These are phyloP conservation scores for Lichenothelia convexa DNA, from an alignment of 495 filamentous ascomycete genomes.

Conservation along the genomic window DNA sequence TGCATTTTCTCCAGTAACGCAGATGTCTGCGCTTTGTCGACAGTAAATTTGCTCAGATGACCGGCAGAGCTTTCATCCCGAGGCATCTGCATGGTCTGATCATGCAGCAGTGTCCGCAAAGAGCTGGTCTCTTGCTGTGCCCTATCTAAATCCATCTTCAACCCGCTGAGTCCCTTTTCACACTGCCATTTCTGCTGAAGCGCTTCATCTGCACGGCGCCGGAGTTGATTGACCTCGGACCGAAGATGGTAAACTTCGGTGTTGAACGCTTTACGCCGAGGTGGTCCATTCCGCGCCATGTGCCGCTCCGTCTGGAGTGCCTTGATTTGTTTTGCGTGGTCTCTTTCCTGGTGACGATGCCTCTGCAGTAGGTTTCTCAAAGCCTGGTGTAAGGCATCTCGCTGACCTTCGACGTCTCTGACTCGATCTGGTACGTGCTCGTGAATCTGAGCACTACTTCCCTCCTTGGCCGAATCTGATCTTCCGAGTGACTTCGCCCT, in stretches of 20 bases:
- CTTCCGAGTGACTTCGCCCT: constrained; percentile 25
- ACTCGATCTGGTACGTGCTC: constrained; percentile 65
- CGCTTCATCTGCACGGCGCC: constrained; percentile 81
- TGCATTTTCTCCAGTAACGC: constrained; percentile 64
- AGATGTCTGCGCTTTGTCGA: constrained; percentile 31
- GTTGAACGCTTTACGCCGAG: constrained; percentile 60
- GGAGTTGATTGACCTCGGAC: constrained; percentile 67
- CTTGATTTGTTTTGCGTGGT: constrained; percentile 58
- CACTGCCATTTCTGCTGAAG: constrained; percentile 94
- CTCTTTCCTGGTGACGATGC: constrained; percentile 61
- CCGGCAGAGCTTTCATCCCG: constrained; percentile 15
- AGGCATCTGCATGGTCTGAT: constrained; percentile 65
- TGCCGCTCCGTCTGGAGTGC: constrained; percentile 64
- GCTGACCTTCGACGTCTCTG: constrained; percentile 82
- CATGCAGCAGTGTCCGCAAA: constrained; percentile 59
- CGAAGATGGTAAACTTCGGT: constrained; percentile 61
- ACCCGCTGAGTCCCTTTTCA: constrained; percentile 75
- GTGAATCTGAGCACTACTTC: constrained; percentile 14
- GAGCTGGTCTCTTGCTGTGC: constrained; percentile 81
- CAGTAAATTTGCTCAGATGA: neutral
- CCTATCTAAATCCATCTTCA: constrained; percentile 95
- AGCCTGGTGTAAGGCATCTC: constrained; percentile 77
- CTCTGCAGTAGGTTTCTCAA: constrained; percentile 74
- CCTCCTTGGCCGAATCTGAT: constrained; percentile 46
- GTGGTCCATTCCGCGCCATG: constrained; percentile 47